Evolutionary conservation across 495 filamentous ascomycete genomes (phyloP), one percentile per base, ranked within the genome.

Genomic region (Trichocladium uniseriatum): DNA sequence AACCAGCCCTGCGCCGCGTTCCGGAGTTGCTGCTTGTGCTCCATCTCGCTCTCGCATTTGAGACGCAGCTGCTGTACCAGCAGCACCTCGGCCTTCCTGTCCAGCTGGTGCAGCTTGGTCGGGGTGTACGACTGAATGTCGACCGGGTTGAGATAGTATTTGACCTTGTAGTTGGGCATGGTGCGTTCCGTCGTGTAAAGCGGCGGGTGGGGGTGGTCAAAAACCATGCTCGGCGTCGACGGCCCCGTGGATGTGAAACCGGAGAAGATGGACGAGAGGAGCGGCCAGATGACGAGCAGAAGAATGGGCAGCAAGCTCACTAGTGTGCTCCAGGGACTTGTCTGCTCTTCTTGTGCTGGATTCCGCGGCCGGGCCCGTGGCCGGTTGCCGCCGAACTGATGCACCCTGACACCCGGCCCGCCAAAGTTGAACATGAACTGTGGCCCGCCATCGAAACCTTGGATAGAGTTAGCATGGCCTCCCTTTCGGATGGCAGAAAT

Each of bases 361-460:
- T 86, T 74, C 45, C 81, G 74, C 38, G 87, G 86, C 63, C 87
- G 77, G 62, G 80, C 73, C 44, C 86, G 71, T 34, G 85, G 86
- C 38, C 65, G 56, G 10, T 70, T 68, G 10, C 87, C 86, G 36
- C 85, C 88, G 62, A 94, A 92, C 56, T 91, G 87, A 62, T 92
- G 88, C 42, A 94, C 86, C 41, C 88, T 74, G 58, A 94, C 79
- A 9, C 84, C 84, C 4, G 87, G 83, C 21, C 87, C 87, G 47
- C 85, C 85, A 59, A 94, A 77, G 62, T 94, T 94, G 72, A 96
- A 96, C 41, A 91, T 84, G 64, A 94, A 95, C 59, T 85, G 81
- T 11, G 85, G 86, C 14, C 86, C 88, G 24, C 78, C 79, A 68
- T 82, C 76, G 64, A 87, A 83, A 50, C 60, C 70, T 75, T 28